phyloP scores from a whole-genome alignment of 1,139 yeast genomes.

The Suhomyces bolitotheri region DNA sequence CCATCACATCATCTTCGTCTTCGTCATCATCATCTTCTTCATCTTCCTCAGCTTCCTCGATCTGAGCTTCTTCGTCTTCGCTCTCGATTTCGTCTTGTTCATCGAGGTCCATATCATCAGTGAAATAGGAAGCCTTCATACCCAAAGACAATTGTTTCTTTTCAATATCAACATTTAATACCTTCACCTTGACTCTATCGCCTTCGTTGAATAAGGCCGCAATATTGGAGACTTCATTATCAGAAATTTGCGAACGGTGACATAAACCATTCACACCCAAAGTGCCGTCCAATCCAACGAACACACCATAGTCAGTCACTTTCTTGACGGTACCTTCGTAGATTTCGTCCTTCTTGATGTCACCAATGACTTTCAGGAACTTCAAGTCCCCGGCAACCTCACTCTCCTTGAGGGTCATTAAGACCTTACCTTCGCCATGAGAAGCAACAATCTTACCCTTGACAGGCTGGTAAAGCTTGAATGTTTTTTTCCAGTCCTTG shows the following conservation, averaged over 20 bases:
- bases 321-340: constrained; percentile 78
- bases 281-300: constrained; percentile 77
- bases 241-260: constrained; percentile 84
- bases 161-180: constrained; percentile 59
- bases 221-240: constrained; percentile 52
- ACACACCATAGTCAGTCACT: constrained; percentile 88
- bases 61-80: constrained; percentile 30
- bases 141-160: constrained; percentile 84
- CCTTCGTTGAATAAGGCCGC: constrained; percentile 75
- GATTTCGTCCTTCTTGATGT: constrained; percentile 66
- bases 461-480: constrained; percentile 71
- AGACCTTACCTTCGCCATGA: constrained; percentile 62
- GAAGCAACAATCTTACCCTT: constrained; percentile 69
- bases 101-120: constrained; percentile 33
- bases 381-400: constrained; percentile 71
- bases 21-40: constrained; percentile 25
- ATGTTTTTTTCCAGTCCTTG: constrained; percentile 85
- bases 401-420: constrained; percentile 79
- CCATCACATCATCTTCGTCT: constrained; percentile 22
- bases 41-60: constrained; percentile 23
- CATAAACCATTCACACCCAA: constrained; percentile 80
- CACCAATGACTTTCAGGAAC: constrained; percentile 58
- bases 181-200: constrained; percentile 83
- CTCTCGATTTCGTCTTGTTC: constrained; percentile 27
- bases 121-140: constrained; percentile 90